Base-by-base conservation (phyloP, 164 flowering plant genomes). In the Malania oleifera region DNA sequence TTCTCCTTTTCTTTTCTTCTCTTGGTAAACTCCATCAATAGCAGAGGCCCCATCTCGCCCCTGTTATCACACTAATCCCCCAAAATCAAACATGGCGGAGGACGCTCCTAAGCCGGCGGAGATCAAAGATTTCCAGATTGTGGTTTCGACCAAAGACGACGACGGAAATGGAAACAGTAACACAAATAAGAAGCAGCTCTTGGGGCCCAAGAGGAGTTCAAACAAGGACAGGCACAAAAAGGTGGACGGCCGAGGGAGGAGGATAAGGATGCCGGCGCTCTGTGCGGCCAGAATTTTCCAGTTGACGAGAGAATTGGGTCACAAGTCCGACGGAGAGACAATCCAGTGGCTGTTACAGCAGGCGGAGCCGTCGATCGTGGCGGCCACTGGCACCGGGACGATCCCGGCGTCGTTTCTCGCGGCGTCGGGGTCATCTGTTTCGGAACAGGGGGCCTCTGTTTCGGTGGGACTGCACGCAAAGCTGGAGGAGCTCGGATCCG, bases 241-340 rank as follows among this genome's bases (percentile, higher is more conserved):
- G 39, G 78, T 77, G 0, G 81, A 77, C 52, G 81, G 81, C 24
- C 51, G 81, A 34, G 81, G 81, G 4, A 57, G 81, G 37, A 63
- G 81, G 17, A 71, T 74, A 1, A 50, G 81, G 62, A 74, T 77
- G 68, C 81, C 81, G 4, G 81, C 81, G 23, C 61, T 71, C 1
- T 74, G 74, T 27, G 81, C 81, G 0, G 81, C 81, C 0, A 63
- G 81, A 54, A 62, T 77, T 52, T 77, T 77, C 29, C 81, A 77
- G 29, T 40, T 77, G 57, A 77, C 77, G 0, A 65, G 74, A 52
- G 81, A 77, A 67, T 63, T 77, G 60, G 76, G 76, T 37, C 76
- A 77, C 45, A 76, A 72, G 50, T 69, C 77, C 7, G 77, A 72
- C 34, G 79, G 79, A 13, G 79, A 75, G 28, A 77, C 81, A 10